A percentile compares a stretch with the other conserved stretches of the same genome.
These are phyloP conservation scores for Lachnellula hyalina DNA, from an alignment of 2,329 filamentous ascomycete genomes.

Conservation along the genomic window DNA sequence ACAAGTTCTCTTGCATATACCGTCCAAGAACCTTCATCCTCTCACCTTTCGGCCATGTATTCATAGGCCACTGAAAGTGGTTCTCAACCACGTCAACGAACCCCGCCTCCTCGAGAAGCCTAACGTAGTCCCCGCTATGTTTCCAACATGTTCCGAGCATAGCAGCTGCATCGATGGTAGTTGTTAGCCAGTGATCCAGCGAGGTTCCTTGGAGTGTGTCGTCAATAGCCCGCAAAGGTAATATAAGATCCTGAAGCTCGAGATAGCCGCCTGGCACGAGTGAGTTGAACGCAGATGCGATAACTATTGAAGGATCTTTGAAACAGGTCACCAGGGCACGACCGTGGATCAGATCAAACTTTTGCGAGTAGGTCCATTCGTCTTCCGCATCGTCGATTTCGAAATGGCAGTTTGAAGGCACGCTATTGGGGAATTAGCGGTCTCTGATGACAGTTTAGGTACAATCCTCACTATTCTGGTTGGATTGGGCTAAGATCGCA, in stretches of 20 bases:
- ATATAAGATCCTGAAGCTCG: slow-evolving; percentile 27
- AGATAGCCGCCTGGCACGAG: slow-evolving; percentile 27
- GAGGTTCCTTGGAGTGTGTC: slow-evolving; percentile 19
- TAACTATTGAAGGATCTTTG: slow-evolving; percentile 8
- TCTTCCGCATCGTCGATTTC: slow-evolving; percentile 46
- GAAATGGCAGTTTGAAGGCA: slow-evolving; percentile 44
- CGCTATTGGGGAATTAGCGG: slow-evolving; percentile 39
- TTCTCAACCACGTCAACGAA: slow-evolving; percentile 49
- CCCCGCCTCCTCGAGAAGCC: slow-evolving; percentile 37
- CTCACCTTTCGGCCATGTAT: slow-evolving; percentile 44
- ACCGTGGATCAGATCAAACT: slow-evolving; percentile 42
- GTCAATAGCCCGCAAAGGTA: slow-evolving; percentile 13
- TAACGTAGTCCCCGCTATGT: slow-evolving; percentile 12
- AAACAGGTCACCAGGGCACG: slow-evolving; percentile 28
- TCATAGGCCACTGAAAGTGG: slow-evolving; percentile 48
- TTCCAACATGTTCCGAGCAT: slow-evolving; percentile 12
- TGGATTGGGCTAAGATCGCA: slow-evolving; percentile 31
- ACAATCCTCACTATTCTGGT: slow-evolving; percentile 13
- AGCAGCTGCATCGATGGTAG: slow-evolving; percentile 5
- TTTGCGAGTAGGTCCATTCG: slow-evolving; percentile 40
- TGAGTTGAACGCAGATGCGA: slow-evolving; percentile 26
- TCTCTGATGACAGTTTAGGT: not conserved
- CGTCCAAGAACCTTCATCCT: slow-evolving; percentile 18
- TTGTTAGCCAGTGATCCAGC: slow-evolving; percentile 16
- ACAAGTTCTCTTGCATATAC: slow-evolving; percentile 24